Base-by-base conservation (phyloP, 495 filamentous ascomycete genomes). In the Chaetomidium leptoderma region DNA sequence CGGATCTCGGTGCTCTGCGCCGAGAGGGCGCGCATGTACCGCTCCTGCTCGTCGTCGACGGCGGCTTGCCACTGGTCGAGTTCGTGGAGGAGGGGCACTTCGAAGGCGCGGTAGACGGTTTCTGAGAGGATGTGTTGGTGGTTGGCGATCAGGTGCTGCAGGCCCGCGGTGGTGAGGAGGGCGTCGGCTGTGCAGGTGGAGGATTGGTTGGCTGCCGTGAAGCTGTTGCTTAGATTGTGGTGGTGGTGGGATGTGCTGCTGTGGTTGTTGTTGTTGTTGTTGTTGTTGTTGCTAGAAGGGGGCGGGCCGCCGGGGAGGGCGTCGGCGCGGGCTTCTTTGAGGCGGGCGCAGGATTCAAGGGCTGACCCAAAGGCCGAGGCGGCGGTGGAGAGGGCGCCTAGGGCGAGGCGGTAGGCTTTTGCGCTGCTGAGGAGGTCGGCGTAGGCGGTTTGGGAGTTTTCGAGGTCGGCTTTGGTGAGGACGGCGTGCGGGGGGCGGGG, bases 101-200 rank as follows among this genome's bases (percentile, higher is more conserved):
- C 83, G 61, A 86, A 86, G 42, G 74, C 75, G 17, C 83, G 72
- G 67, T 86, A 85, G n/a, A 86, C 78, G 5, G 80, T 83, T 62
- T 86, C 83, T 23, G 72, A 76, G 0, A 86, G 72, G 57, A 86
- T 84, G 58, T 85, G 80, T 65, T 83, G 81, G 67, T 86, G 83
- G 66, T 85, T 86, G 13, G 81, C 82, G 21, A 85, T 77, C 26
- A 86, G 69, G 60, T 86, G 81, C 61, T 86, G 83, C 42, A 86
- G 71, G n/a, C 83, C 83, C 35, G 79, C 77, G 10, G 80, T 77
- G 35, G 79, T 76, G 33, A 86, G 68, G 17, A 86, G 67, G 23
- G 74, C 73, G 66, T 85, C 82, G 9, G 81, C 83, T 1, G 82
- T 85, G 70, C 83, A 84, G 17, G 70, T 2, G 43, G 14, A 13